Conservation (phyloP, 2,329 filamentous ascomycete species). For the Beauveria brongniartii region DNA sequence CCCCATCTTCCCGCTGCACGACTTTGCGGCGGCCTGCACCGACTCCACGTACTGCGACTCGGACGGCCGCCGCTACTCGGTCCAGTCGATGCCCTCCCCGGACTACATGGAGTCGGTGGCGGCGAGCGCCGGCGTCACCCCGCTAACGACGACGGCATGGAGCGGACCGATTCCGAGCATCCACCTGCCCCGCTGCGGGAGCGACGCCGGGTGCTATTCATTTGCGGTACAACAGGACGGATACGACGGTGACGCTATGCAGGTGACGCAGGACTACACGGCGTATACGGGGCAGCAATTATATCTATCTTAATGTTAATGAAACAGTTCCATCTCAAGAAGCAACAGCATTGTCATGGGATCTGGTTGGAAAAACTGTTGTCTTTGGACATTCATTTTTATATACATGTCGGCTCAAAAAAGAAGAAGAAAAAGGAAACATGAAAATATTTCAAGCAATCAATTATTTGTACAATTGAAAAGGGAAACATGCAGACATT, state of each 20-base stretch:
- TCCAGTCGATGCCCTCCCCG: neutral
- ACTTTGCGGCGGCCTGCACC: neutral
- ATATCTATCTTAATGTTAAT: constrained; percentile 7
- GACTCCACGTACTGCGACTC: neutral
- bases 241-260: neutral
- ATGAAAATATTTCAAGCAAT: neutral
- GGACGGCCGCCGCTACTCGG: neutral
- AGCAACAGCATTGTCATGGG: neutral
- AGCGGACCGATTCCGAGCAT: neutral
- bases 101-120: neutral
- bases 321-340: neutral
- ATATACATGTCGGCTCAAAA: neutral
- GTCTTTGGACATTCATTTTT: neutral
- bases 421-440: neutral
- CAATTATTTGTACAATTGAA: neutral
- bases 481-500: no score
- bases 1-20: neutral
- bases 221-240: neutral
- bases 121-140: neutral
- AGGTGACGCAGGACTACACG: neutral
- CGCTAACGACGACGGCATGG: neutral
- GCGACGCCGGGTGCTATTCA: neutral
- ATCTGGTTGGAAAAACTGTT: neutral
- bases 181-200: neutral
- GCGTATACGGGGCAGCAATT: neutral